A percentile compares a stretch with the other conserved stretches of the same genome.
Evolutionary conservation across 2,329 filamentous ascomycete species (phyloP).

Genomic region (Stachybotrys chlorohalonatus): DNA sequence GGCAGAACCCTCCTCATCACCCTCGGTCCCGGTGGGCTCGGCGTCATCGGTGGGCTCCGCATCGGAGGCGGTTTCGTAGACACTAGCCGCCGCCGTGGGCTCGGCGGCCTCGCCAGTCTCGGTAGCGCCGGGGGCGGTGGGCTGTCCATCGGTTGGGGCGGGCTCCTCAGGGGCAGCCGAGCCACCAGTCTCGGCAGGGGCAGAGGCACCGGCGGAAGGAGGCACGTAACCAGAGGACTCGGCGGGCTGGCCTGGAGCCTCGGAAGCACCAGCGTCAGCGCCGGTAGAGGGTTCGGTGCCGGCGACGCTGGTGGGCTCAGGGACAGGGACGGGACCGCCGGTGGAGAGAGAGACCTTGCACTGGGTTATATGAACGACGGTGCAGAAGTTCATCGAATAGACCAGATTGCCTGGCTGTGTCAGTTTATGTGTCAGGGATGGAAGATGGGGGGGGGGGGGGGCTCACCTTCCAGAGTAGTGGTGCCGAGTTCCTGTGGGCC

Average conservation of each 20-base stretch:
- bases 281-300: neutral
- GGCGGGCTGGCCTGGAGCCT: conserved; percentile 3
- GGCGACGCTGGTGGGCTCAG: neutral
- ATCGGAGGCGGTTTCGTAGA: conserved; percentile 6
- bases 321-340: conserved; percentile 5
- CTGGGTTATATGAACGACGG: conserved; percentile 21
- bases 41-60: conserved; percentile 5
- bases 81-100: conserved; percentile 7
- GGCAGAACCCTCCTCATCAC: conserved; percentile 7
- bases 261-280: conserved; percentile 1
- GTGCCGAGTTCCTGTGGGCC: conserved; percentile 21
- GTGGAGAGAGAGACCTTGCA: conserved; percentile 21
- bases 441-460: neutral
- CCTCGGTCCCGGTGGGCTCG: conserved; percentile 9
- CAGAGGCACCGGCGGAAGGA: conserved; percentile 4
- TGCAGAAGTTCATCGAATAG: conserved; percentile 27
- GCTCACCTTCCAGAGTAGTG: conserved; percentile 21
- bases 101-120: conserved; percentile 9
- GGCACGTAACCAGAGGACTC: conserved; percentile 8
- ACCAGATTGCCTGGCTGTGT: conserved; percentile 17
- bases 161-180: conserved; percentile 5
- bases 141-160: conserved; percentile 1
- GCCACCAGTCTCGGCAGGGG: conserved; percentile 4
- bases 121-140: conserved; percentile 8
- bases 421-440: neutral